A percentile compares a stretch with the other conserved stretches of the same genome.
phyloP scores from a whole-genome alignment of 345 rosid genomes.

The Passiflora organensis region DNA sequence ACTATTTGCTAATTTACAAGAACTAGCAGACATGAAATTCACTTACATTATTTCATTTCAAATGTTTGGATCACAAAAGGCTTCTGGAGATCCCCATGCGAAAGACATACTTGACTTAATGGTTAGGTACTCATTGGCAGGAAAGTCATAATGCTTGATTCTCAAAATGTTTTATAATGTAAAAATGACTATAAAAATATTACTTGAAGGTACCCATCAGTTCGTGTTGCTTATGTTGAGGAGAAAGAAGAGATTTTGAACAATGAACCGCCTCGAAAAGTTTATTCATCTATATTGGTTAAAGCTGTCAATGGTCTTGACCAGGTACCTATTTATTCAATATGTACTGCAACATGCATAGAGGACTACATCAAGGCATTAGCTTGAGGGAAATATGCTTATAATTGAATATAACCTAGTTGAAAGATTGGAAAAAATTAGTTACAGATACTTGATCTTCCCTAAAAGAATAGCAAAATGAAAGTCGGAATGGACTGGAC shows the following conservation, averaged over 20 bases:
- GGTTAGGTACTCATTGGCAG: conserved; percentile 50
- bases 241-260: conserved; percentile 74
- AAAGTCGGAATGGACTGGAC: no score
- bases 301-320: conserved; percentile 73
- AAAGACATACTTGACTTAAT: conserved; percentile 73
- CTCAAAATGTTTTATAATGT: conserved; percentile 10
- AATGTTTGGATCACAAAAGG: conserved; percentile 72
- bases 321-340: conserved; percentile 47
- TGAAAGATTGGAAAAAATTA: no score
- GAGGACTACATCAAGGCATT: not conserved
- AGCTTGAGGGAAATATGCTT: not conserved
- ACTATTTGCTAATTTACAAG: conserved; percentile 65
- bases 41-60: conserved; percentile 79
- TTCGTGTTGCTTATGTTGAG: conserved; percentile 92
- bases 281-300: conserved; percentile 77
- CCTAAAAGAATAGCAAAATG: no score
- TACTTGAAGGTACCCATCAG: conserved; percentile 66
- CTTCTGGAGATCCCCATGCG: conserved; percentile 85
- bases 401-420: not conserved
- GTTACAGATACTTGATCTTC: no score
- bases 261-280: conserved; percentile 36
- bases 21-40: conserved; percentile 83
- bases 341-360: not conserved
- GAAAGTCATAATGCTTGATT: conserved; percentile 5
- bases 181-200: conserved; percentile 18